Percentiles rank a stretch among this genome's conserved stretches.
These are phyloP conservation scores for Penicillium flavigenum DNA, from an alignment of 495 filamentous ascomycete species.

Conservation along the genomic window DNA sequence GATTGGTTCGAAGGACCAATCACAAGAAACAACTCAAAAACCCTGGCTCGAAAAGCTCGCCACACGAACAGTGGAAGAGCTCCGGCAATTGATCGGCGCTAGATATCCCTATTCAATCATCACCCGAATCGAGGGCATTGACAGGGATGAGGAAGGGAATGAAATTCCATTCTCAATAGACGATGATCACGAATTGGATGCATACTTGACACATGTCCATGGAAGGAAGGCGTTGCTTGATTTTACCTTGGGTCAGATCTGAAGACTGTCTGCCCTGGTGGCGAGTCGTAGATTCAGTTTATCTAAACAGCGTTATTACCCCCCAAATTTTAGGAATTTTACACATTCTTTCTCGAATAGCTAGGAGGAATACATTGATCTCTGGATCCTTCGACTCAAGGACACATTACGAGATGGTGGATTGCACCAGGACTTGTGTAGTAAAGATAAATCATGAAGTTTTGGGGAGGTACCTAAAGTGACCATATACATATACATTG, in stretches of 20 bases:
- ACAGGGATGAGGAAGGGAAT: conserved; percentile 57
- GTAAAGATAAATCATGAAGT: conserved; percentile 1
- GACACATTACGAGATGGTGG: neutral
- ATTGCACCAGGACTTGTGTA: neutral
- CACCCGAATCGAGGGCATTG: conserved; percentile 61
- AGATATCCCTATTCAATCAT: conserved; percentile 58
- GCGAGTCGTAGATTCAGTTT: conserved; percentile 2
- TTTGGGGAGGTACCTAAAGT: conserved; percentile 1
- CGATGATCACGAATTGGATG: conserved; percentile 66
- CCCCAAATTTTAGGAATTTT: neutral
- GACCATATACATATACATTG: conserved; percentile 16
- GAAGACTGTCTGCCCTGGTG: conserved; percentile 7
- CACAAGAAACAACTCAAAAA: conserved; percentile 40
- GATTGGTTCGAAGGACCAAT: conserved; percentile 53
- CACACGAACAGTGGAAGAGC: conserved; percentile 53
- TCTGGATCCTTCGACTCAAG: too few species aligned
- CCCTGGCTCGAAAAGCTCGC: conserved; percentile 64
- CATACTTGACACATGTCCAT: conserved; percentile 62
- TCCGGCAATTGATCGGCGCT: conserved; percentile 53
- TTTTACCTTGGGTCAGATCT: conserved; percentile 43
- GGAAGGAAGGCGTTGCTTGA: conserved; percentile 66
- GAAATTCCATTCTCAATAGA: conserved; percentile 61
- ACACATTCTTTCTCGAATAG: neutral
- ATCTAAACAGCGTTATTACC: neutral
- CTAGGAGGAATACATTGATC: too few species aligned